Evolutionary conservation across 176 grass and related monocot genomes (phyloP), one percentile per base, ranked within the genome.

Genomic region (Ampelocalamus luodianensis): DNA sequence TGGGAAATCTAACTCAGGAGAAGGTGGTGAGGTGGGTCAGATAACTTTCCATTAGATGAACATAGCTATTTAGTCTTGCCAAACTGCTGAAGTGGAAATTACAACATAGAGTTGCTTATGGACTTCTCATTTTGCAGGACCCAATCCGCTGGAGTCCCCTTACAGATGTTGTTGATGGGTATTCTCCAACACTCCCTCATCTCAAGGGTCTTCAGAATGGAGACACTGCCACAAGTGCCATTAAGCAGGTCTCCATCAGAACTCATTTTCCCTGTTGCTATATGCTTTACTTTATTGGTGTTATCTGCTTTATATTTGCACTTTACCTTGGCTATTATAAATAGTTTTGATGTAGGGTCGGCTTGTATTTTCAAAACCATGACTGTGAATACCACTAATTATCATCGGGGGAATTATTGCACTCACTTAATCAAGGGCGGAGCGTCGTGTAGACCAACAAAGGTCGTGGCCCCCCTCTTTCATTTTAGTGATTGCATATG

Each of bases 161-260:
- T 69, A 70, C 90, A 87, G 97, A 99, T 88, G 97, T 99, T 67
- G 91, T 86, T 70, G 97, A 99, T 94, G 97, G 97, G 34, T 99
- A 99, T 91, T 99, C 97, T 65, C 82, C 97, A 88, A 99, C 97
- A 88, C 91, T 99, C 88, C 97, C 97, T 82, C 97, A 99, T 88
- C 93, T 99, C 18, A 99, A 99, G 65, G 97, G 97, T 53, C 97
- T 99, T 82, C 97, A 99, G 85, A 99, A 99, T 79, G 97, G 97
- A 75, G 97, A 99, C 78, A 99, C 93, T 5, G 97, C 97, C 62
- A 99, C 97, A 83, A 99, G 97, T 90, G 97, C 97, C 34, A 99
- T 99, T 56, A 99, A 99, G 87, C 97, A 99, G 93, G 97, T 99
- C 32, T 34, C 32, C 76, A 80, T 62, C 45, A 60, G n/a, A n/a